Conservation (phyloP, 768 basidiomycete species). For the Tulasnella sp. region DNA sequence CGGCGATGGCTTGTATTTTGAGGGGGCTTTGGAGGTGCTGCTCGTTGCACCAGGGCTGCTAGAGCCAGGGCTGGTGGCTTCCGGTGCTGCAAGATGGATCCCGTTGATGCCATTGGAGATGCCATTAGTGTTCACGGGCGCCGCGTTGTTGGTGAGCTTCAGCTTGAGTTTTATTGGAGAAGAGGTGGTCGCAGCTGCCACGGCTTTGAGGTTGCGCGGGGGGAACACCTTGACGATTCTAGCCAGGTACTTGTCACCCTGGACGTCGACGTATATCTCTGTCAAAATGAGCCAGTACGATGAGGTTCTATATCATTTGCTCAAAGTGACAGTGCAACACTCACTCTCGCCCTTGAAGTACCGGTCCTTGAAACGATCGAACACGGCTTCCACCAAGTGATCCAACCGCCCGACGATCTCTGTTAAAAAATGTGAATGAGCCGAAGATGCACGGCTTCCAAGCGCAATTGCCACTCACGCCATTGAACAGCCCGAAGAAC, state of each 20-base stretch:
- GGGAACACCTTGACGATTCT: constrained; percentile 70
- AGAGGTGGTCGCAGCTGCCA: background rate
- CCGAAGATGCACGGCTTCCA: background rate
- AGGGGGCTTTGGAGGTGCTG: constrained; percentile 7
- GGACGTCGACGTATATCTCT: constrained; percentile 82
- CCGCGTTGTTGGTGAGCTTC: background rate
- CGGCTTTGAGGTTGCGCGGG: constrained; percentile 17
- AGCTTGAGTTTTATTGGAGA: constrained; percentile 7
- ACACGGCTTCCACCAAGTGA: constrained; percentile 88
- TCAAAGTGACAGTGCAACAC: constrained; percentile 29
- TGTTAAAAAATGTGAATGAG: constrained; percentile 27
- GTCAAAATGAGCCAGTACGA: constrained; percentile 11
- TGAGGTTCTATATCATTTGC: constrained; percentile 16
- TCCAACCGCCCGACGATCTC: constrained; percentile 96
- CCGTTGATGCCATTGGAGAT: background rate
- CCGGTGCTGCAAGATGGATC: constrained; percentile 13
- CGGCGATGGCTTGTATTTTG: constrained; percentile 12
- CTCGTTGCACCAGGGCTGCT: background rate
- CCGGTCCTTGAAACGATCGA: constrained; percentile 91
- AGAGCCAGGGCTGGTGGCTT: background rate
- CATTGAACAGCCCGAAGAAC: constrained; percentile 91
- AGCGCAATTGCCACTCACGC: constrained; percentile 52
- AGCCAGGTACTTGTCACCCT: constrained; percentile 75
- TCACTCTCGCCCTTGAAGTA: constrained; percentile 86
- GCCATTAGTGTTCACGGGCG: background rate